These are phyloP conservation scores for Hemerocallis citrina DNA, from an alignment of 106 monocot species.

Conservation along the genomic window DNA sequence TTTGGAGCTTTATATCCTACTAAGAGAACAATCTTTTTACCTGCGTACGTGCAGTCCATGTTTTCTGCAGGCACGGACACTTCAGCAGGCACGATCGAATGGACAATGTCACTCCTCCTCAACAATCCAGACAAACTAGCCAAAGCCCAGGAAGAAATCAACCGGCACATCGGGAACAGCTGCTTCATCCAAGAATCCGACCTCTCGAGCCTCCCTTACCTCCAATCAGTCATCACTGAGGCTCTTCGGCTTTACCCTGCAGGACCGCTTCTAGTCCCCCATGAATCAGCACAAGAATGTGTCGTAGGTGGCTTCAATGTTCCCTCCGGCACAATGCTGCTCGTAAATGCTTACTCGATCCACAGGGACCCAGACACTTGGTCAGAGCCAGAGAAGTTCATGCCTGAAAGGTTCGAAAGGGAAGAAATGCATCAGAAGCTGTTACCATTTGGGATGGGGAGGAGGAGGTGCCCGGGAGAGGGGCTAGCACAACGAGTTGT, in stretches of 20 bases:
- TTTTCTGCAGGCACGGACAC: constrained; percentile 9
- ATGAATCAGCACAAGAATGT: background rate
- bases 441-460: constrained; percentile 14
- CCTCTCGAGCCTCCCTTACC: background rate
- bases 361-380: constrained; percentile 1
- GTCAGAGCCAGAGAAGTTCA: background rate
- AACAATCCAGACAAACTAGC: constrained; percentile 5
- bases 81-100: constrained; percentile 1
- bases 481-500: background rate
- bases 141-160: background rate
- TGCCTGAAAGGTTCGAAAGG: constrained; percentile 1
- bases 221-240: constrained; percentile 2
- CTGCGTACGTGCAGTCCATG: background rate
- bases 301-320: background rate
- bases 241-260: constrained; percentile 6
- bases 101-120: constrained; percentile 4
- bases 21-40: no score
- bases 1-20: no score
- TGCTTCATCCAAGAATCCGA: constrained; percentile 2
- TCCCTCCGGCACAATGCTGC: background rate
- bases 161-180: background rate
- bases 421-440: background rate
- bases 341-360: background rate
- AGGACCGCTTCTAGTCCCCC: constrained; percentile 2
- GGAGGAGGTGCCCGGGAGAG: constrained; percentile 15